Evolutionary conservation across 2,329 filamentous ascomycete genomes (phyloP).

Genomic region (Diplodia sapinea): DNA sequence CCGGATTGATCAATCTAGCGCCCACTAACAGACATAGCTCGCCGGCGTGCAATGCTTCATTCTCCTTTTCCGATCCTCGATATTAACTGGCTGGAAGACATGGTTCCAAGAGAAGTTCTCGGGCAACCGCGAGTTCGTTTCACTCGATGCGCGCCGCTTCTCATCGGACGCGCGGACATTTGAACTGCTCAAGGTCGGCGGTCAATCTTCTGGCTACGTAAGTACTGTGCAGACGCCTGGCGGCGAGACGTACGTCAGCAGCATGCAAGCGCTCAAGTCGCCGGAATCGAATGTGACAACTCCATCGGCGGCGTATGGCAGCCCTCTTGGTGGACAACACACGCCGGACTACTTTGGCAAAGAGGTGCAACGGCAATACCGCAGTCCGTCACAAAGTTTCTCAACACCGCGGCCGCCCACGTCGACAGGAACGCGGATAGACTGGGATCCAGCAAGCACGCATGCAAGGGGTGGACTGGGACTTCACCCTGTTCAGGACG

Average conservation of each 20-base stretch:
- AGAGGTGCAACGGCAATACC: slow-evolving; percentile 47
- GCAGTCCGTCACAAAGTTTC: slow-evolving; percentile 49
- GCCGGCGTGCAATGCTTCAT: slow-evolving; percentile 86
- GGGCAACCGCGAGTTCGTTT: slow-evolving; percentile 81
- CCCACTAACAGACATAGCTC: slow-evolving; percentile 44
- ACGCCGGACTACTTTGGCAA: slow-evolving; percentile 45
- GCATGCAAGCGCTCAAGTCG: slow-evolving; percentile 34
- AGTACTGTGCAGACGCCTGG: slow-evolving; percentile 36
- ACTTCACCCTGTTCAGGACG: slow-evolving; percentile 27
- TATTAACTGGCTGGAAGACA: slow-evolving; percentile 83
- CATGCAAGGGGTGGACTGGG: slow-evolving; percentile 46
- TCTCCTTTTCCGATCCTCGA: slow-evolving; percentile 81
- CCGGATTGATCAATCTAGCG: neutral
- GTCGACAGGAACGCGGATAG: slow-evolving; percentile 32
- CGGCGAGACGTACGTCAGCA: slow-evolving; percentile 24
- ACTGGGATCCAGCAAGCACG: slow-evolving; percentile 47
- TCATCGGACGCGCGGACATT: slow-evolving; percentile 43
- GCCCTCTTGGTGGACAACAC: slow-evolving; percentile 33
- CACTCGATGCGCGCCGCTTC: slow-evolving; percentile 71
- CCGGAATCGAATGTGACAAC: slow-evolving; percentile 38
- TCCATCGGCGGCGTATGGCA: slow-evolving; percentile 23
- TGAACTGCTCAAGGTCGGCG: slow-evolving; percentile 44
- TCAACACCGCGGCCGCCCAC: slow-evolving; percentile 50
- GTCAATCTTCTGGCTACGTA: slow-evolving; percentile 25
- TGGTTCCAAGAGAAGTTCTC: slow-evolving; percentile 59